These are phyloP conservation scores for Aphanomyces stellatus DNA, from an alignment of 352 stramenopile genomes.

Conservation along the genomic window DNA sequence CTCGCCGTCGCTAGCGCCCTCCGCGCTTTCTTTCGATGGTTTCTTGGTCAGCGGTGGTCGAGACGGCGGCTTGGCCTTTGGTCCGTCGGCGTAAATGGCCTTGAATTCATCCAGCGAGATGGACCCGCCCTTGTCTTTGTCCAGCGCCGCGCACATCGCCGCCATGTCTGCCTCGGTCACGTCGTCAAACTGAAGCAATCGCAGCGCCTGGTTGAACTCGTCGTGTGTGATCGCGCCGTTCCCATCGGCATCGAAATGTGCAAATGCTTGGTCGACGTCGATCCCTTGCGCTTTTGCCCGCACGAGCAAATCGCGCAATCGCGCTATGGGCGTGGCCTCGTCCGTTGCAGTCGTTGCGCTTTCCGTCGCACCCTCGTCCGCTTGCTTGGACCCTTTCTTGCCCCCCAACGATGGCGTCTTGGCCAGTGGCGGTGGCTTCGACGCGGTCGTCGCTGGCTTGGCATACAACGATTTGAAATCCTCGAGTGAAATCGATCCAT, in stretches of 20 bases:
- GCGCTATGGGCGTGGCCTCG: neutral
- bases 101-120: constrained; percentile 29
- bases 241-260: constrained; percentile 32
- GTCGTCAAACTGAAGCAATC: constrained; percentile 36
- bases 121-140: constrained; percentile 41
- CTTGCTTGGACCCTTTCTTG: neutral
- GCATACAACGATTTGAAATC: constrained; percentile 36
- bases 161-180: constrained; percentile 30
- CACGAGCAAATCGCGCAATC: constrained; percentile 18
- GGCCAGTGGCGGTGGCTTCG: neutral
- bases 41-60: neutral
- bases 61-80: neutral
- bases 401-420: neutral
- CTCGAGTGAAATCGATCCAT: constrained; percentile 38
- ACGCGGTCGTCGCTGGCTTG: neutral
- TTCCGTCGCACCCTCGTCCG: too few species aligned
- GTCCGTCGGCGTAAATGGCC: constrained; percentile 20
- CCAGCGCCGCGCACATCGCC: constrained; percentile 32
- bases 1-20: too few species aligned
- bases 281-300: constrained; percentile 23
- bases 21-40: too few species aligned
- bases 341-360: neutral
- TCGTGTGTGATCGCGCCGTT: constrained; percentile 40
- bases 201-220: constrained; percentile 47
- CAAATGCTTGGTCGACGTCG: constrained; percentile 27